A percentile compares a stretch with the other conserved stretches of the same genome.
phyloP scores from a whole-genome alignment of 805 yeast genomes.

The Metschnikowia similis region DNA sequence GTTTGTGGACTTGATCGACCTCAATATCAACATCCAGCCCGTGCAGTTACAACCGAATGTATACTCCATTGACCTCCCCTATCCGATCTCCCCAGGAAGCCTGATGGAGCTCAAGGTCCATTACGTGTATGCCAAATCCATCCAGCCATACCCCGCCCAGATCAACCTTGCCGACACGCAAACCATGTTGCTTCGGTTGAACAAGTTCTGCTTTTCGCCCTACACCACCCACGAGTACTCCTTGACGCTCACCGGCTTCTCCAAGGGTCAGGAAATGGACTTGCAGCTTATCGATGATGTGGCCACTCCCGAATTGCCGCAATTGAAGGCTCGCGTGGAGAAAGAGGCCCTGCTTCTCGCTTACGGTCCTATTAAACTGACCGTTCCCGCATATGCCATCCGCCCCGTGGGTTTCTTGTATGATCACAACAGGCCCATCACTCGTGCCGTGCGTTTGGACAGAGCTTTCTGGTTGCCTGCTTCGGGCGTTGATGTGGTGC shows the following conservation, averaged over 20 bases:
- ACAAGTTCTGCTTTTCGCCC: slow-evolving; percentile 55
- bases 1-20: slow-evolving; percentile 33
- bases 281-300: slow-evolving; percentile 20
- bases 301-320: slow-evolving; percentile 22
- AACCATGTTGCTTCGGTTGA: slow-evolving; percentile 48
- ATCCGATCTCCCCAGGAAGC: slow-evolving; percentile 64
- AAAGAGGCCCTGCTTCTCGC: slow-evolving; percentile 37
- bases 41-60: slow-evolving; percentile 18
- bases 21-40: slow-evolving; percentile 22
- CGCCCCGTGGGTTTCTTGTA: slow-evolving; percentile 54
- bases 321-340: slow-evolving; percentile 33
- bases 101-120: slow-evolving; percentile 46
- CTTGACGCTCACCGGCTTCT: slow-evolving; percentile 42
- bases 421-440: slow-evolving; percentile 62
- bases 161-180: slow-evolving; percentile 61
- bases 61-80: slow-evolving; percentile 52
- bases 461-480: slow-evolving; percentile 90
- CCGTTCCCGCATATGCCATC: slow-evolving; percentile 43
- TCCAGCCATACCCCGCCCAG: slow-evolving; percentile 61
- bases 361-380: slow-evolving; percentile 51
- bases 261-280: slow-evolving; percentile 44
- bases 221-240: slow-evolving; percentile 53
- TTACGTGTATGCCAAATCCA: slow-evolving; percentile 42
- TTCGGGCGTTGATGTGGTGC: slow-evolving; percentile 63
- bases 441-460: slow-evolving; percentile 53